Base-by-base conservation (phyloP, 768 basidiomycete species). In the Austroboletus festivus region DNA sequence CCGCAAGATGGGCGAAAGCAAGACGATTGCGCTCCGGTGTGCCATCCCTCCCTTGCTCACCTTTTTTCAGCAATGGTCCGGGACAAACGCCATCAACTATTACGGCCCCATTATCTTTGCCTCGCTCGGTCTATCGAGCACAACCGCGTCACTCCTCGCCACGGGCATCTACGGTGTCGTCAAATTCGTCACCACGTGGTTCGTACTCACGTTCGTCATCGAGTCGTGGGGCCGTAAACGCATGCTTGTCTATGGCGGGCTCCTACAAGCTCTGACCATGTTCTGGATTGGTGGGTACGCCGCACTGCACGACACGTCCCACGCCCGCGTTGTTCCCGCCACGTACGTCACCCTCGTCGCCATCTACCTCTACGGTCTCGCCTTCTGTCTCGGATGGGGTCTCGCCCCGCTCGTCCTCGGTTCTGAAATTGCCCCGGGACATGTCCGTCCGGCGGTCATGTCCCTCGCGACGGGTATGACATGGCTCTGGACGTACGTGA, bases 51-150 rank as follows among this genome's bases (percentile, higher is more conserved):
- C 74, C 1, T 54, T 77, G 21, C 65, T 76, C 50, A 77, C 78
- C 72, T 67, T 76, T 51, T 73, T 72, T 58, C 63, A 65, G 34
- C 70, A 80, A 59, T 77, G 76, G 72, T 79, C 75, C 0, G 79
- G 79, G 13, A 76, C 76, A 12, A 80, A 80, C 52, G 71, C 77
- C 3, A 76, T 80, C 56, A 78, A 78, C 56, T 81, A 81, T 54
- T 81, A 73, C 50, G 73, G 73, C 52, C 80, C 80, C 0, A 57
- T 71, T 34, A 76, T 81, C 51, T 80, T 81, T 52, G 70, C 71
- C 3, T 62, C 62, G 31, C 64, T 81, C 15, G 79, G 79, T 2
- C 71, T 80, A 20, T 68, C 64, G 1, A 73, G 74, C 4, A 72
- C 66, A 21, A 69, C 56, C 7, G 62, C 75, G 4, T 71, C 67